Base-by-base conservation (phyloP, 1,139 yeast species). In the Insectozyma bohioensis region DNA sequence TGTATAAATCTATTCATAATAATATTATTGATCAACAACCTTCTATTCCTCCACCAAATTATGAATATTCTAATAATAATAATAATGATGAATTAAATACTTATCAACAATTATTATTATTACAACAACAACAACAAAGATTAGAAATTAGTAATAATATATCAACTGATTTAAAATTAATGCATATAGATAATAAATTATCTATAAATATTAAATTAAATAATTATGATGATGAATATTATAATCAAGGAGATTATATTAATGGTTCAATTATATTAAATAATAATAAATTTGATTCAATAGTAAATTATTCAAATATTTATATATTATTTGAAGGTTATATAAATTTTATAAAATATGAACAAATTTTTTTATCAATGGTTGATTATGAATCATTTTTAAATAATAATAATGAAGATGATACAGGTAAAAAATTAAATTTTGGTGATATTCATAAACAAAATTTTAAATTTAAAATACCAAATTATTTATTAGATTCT, bases 271-370 rank as follows among this genome's bases (percentile, higher is more conserved):
- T 20, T n/a, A 8, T 27, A 28, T 20, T 12, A 31, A 10, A 21
- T n/a, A 9, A 20, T 32, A 12, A 21, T 9, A 3, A 39, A 33
- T 13, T 16, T 27, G n/a, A 19, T 20, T 20, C 16, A 2, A 16
- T 6, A 8, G 21, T 36, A 8, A 14, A 25, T 8, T 34, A 20
- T 19, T 35, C 40, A 12, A 32, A 26, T 24, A 23, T 39, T 6
- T 39, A 36, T 26, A 30, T 39, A 18, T 21, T 39, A 9, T 22
- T 39, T 7, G 39, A 37, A 15, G 42, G 42, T 7, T 12, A 18
- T 24, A 15, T 34, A 9, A 15, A n/a, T 10, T 22, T 27, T 16
- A 26, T 29, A 14, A 27, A 22, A 9, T 24, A 24, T 12, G 34
- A 28, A 14, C 25, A 24, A 12, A 11, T 22, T 4, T 36, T 39